Evolutionary conservation across 2,329 filamentous ascomycete genomes (phyloP), one percentile per base, ranked within the genome.

Genomic region (Sclerotinia nivalis): DNA sequence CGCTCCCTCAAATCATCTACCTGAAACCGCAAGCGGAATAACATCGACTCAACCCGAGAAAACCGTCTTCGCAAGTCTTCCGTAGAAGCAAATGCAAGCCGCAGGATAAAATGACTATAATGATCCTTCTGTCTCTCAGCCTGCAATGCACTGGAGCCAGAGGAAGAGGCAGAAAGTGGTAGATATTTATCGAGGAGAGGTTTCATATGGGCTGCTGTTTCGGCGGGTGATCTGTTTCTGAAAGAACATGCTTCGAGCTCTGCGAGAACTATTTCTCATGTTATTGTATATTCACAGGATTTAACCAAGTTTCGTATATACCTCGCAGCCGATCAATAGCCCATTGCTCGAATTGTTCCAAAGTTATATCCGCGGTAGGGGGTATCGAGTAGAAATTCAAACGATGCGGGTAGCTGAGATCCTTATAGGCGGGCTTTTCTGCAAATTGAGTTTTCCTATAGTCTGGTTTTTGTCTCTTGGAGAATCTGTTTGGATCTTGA

Each of bases 301-400:
- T 65, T 13, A n/a, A n/a, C 0, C 5, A 45, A 45, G 15, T 52
- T 54, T 22, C 47, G 15, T 58, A 67, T 83, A 69, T 83, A 93
- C 93, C 87, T 82, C 93, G 90, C 74, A 99, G 81, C 70, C 96
- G 86, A 77, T 97, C 92, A 77, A 99, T 98, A 15, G 94, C 96
- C 96, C 96, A 99, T 86, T 97, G 93, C 80, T 99, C 96, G 77
- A 99, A 99, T 79, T 99, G 90, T 79, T 99, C 96, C 55, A 99
- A 88, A 0, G 93, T 97, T 75, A 99, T 96, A 78, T 99, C 96
- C 61, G 92, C 91, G 0, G 93, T 97, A 0, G 96, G 96, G 59
- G 96, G 92, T 37, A 90, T 86, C 56, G 88, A 83, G 82, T 99
- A 99, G 81, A 97, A 95, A 84, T 96, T 99, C 77, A 99, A 87